Evolutionary conservation across 2,329 filamentous ascomycete genomes (phyloP).

Genomic region (Penicillium sp.): DNA sequence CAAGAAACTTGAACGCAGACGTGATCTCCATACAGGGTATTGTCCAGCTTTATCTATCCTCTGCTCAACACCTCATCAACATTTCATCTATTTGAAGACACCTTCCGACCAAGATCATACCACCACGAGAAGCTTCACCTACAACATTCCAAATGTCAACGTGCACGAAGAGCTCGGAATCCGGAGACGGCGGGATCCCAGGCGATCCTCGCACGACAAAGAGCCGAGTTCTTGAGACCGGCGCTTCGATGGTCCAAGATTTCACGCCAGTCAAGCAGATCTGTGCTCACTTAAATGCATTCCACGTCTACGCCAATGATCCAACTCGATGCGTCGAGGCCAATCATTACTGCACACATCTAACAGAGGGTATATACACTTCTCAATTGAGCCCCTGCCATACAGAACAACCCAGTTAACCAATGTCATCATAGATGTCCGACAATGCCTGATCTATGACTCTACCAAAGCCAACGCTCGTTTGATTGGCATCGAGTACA

Average conservation of each 20-base stretch:
- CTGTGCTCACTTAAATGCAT: conserved; percentile 82
- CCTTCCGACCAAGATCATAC: not conserved
- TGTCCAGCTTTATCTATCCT: not conserved
- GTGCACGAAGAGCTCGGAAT: conserved; percentile 1
- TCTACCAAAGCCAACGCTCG: conserved; percentile 61
- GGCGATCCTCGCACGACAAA: conserved; percentile 34
- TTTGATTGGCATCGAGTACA: conserved; percentile 82
- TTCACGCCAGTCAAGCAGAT: conserved; percentile 69
- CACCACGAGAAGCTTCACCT: not conserved
- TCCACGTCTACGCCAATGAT: conserved; percentile 75
- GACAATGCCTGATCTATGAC: conserved; percentile 84
- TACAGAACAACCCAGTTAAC: not conserved
- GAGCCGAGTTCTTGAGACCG: conserved; percentile 37
- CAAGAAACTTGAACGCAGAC: not conserved
- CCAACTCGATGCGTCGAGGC: conserved; percentile 65
- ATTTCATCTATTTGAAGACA: not conserved
- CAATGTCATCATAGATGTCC: conserved; percentile 52
- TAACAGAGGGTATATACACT: conserved; percentile 53
- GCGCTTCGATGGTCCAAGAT: conserved; percentile 36
- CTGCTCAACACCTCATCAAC: not conserved
- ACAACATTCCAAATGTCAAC: conserved; percentile 12
- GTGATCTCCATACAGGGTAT: not conserved
- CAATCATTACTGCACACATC: conserved; percentile 79
- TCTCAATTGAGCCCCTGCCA: not conserved
- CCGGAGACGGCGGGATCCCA: conserved; percentile 16